phyloP scores from a whole-genome alignment of 208 protist species.

The Lotmaria passim region DNA sequence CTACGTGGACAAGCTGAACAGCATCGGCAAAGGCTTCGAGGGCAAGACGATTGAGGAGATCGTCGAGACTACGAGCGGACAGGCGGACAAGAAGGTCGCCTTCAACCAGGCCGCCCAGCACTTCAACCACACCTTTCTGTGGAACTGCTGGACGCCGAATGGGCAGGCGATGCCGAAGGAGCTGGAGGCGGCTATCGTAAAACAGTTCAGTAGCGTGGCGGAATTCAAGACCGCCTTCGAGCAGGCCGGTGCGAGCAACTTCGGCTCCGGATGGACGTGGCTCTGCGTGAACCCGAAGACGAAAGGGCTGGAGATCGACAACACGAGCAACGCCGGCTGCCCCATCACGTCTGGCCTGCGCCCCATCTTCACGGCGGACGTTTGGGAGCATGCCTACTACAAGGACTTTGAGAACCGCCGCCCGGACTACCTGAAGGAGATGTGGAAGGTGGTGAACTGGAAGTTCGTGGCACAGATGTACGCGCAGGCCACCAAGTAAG shows the following conservation, averaged over 20 bases:
- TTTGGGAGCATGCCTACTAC: constrained; percentile 97
- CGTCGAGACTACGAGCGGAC: constrained; percentile 47
- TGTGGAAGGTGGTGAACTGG: constrained; percentile 92
- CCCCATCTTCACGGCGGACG: constrained; percentile 90
- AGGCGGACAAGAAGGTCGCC: constrained; percentile 68
- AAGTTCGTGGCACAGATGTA: constrained; percentile 74
- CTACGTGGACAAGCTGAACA: constrained; percentile 93
- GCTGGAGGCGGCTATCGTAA: constrained; percentile 72
- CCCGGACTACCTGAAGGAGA: constrained; percentile 88
- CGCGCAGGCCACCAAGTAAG: constrained; percentile 50
- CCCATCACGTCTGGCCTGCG: constrained; percentile 72
- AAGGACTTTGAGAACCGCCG: constrained; percentile 93
- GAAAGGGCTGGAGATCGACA: constrained; percentile 82
- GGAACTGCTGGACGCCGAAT: constrained; percentile 78
- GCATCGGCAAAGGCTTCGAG: constrained; percentile 64
- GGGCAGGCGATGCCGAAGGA: constrained; percentile 67
- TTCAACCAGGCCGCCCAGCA: constrained; percentile 94
- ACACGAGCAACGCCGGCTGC: constrained; percentile 91
- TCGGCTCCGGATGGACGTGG: constrained; percentile 96
- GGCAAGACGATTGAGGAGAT: constrained; percentile 90
- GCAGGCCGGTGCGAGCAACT: constrained; percentile 84
- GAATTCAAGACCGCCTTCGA: constrained; percentile 91
- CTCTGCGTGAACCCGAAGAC: constrained; percentile 87
- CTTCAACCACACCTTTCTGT: constrained; percentile 95
- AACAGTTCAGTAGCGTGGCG: constrained; percentile 84